Percentiles rank a stretch among this genome's conserved stretches.
These are phyloP conservation scores for Aspergillus aculeatus DNA, from an alignment of 2,329 filamentous ascomycete genomes.

Conservation along the genomic window DNA sequence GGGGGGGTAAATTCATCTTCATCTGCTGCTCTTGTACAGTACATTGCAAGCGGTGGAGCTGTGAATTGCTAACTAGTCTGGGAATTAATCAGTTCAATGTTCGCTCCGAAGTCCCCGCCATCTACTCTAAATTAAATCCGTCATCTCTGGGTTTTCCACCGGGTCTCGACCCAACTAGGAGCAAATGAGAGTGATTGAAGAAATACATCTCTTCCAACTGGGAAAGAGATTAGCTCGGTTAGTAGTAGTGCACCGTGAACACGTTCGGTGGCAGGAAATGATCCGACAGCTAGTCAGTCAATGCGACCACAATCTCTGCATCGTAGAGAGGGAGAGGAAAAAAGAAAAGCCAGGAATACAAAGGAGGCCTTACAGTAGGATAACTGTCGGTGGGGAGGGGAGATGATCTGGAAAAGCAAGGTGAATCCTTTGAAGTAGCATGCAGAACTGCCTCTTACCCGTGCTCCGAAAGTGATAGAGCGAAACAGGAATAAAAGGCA, in stretches of 20 bases:
- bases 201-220: no score
- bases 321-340: background rate
- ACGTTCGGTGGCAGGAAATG: background rate
- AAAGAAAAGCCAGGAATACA: background rate
- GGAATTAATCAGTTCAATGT: slow-evolving; percentile 2
- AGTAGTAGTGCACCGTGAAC: background rate
- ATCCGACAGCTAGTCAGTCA: background rate
- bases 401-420: slow-evolving; percentile 1
- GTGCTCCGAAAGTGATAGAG: background rate
- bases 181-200: background rate
- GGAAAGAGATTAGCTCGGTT: no score
- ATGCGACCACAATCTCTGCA: background rate
- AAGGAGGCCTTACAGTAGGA: background rate
- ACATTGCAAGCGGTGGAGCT: slow-evolving; percentile 13
- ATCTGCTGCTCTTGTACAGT: background rate
- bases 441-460: background rate
- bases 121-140: slow-evolving; percentile 16
- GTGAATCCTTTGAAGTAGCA: slow-evolving; percentile 5
- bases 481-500: background rate
- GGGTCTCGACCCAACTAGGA: slow-evolving; percentile 13
- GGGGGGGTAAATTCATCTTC: slow-evolving; percentile 2
- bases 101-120: slow-evolving; percentile 9
- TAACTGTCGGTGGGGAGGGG: slow-evolving; percentile 1
- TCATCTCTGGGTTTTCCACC: slow-evolving; percentile 9
- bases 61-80: background rate